Base-by-base conservation (phyloP, 1,139 yeast species). In the Geotrichum reessii region DNA sequence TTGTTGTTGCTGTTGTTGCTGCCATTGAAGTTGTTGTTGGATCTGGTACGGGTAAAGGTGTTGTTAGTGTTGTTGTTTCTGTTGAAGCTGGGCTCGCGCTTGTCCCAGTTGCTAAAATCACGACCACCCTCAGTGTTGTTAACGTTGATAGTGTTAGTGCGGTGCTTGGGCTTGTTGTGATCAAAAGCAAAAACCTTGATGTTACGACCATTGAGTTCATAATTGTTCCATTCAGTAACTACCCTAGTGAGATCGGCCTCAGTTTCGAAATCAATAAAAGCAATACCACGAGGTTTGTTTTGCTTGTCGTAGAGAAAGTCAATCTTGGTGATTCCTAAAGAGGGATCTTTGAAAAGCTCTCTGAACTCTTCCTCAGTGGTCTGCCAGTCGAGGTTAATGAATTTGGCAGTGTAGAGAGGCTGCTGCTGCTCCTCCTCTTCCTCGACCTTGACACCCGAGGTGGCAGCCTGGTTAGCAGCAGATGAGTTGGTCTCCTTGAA, bases 341-440 rank as follows among this genome's bases (percentile, higher is more conserved):
- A 82, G 66, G 82, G 86, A 33, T 57, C 62, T 14, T 55, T 57
- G 63, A 92, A 84, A 77, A 88, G 87, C 52, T 82, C 82, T 58
- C 74, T 77, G 62, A 93, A 79, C 51, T 78, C 82, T 42, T 78
- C 83, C 72, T 92, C 97, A 59, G 78, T 74, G 52, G 83, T 81
- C 64, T 88, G 93, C 85, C 90, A 88, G 61, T 97, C 91, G 71
- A 95, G 81, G 74, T 92, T 91, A 69, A 84, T 82, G 66, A 93
- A 80, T 73, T 91, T 83, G 22, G 97, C 98, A 69, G 90, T 87
- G 79, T 75, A 95, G 58, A 99, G 99, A 31, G 97, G 92, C 58
- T 77, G 80, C 68, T 99, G 99, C 50, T 56, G 50, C 47, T 54
- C 54, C 46, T 50, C 52, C 52, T 58, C 51, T 19, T 46, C 24